A percentile compares a stretch with the other conserved stretches of the same genome.
phyloP scores from a whole-genome alignment of 2,329 filamentous ascomycete species.

The Hypoxylon sp. region DNA sequence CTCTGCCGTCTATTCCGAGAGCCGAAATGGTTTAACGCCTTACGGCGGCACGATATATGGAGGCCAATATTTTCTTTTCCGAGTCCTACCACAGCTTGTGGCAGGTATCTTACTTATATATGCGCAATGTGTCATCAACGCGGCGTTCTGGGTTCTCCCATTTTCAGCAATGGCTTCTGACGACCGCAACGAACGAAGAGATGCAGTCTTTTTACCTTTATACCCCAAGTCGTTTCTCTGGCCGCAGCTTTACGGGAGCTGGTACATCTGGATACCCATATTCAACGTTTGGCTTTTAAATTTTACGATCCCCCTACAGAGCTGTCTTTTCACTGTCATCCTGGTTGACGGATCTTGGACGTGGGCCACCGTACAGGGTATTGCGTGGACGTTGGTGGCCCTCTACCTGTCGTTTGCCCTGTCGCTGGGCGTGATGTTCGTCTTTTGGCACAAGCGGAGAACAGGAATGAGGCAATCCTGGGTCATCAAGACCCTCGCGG shows the following conservation, averaged over 20 bases:
- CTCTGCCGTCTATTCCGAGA: slow-evolving; percentile 72
- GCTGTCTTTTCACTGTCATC: slow-evolving; percentile 74
- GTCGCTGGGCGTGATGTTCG: slow-evolving; percentile 64
- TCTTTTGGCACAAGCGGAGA: slow-evolving; percentile 69
- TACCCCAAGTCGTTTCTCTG: slow-evolving; percentile 74
- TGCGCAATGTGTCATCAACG: slow-evolving; percentile 75
- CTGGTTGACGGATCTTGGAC: slow-evolving; percentile 68
- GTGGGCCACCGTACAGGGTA: slow-evolving; percentile 80
- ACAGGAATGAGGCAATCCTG: slow-evolving; percentile 76
- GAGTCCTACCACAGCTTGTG: slow-evolving; percentile 82
- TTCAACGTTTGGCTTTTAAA: slow-evolving; percentile 78
- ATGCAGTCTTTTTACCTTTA: slow-evolving; percentile 73
- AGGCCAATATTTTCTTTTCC: slow-evolving; percentile 82
- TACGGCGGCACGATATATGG: slow-evolving; percentile 74
- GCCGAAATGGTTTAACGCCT: slow-evolving; percentile 69
- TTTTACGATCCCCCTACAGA: slow-evolving; percentile 83
- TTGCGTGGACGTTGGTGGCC: slow-evolving; percentile 79
- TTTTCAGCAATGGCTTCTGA: slow-evolving; percentile 79
- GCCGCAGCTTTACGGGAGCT: slow-evolving; percentile 66
- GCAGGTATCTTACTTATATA: slow-evolving; percentile 77
- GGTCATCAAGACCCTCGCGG: slow-evolving; percentile 84
- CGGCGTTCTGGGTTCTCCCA: slow-evolving; percentile 79
- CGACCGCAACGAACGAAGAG: slow-evolving; percentile 63
- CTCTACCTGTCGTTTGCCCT: slow-evolving; percentile 74
- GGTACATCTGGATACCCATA: slow-evolving; percentile 70